Percentiles rank a stretch among this genome's conserved stretches.
Conservation (phyloP, 2,329 filamentous ascomycete species). For the Calonectria fujianensis region DNA sequence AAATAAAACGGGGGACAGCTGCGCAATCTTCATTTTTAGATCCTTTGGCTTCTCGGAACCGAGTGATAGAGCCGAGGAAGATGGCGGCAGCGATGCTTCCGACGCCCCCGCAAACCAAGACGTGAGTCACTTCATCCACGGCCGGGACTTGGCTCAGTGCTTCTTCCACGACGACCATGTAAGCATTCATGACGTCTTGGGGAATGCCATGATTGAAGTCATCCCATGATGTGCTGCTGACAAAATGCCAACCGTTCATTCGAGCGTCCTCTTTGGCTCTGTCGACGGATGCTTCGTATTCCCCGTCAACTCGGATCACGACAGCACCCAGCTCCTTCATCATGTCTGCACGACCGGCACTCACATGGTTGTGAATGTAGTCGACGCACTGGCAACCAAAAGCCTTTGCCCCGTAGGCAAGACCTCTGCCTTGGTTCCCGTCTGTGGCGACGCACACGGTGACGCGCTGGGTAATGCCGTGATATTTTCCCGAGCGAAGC, state of each 20-base stretch:
- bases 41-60: neutral
- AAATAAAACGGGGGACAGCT: slow-evolving; percentile 30
- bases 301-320: slow-evolving; percentile 42
- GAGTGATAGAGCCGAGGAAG: slow-evolving; percentile 34
- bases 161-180: slow-evolving; percentile 44
- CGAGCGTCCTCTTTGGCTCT: slow-evolving; percentile 43
- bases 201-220: slow-evolving; percentile 40
- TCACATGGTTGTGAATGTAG: slow-evolving; percentile 45
- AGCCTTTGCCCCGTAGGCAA: slow-evolving; percentile 41
- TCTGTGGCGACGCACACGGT: slow-evolving; percentile 46
- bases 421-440: slow-evolving; percentile 43
- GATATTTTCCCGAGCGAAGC: slow-evolving; percentile 39
- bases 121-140: slow-evolving; percentile 36
- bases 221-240: slow-evolving; percentile 44
- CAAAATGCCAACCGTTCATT: slow-evolving; percentile 45
- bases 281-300: slow-evolving; percentile 38
- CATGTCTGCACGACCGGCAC: slow-evolving; percentile 19
- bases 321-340: slow-evolving; percentile 42
- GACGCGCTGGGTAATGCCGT: slow-evolving; percentile 33
- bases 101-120: slow-evolving; percentile 43
- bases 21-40: neutral
- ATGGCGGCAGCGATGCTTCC: slow-evolving; percentile 43
- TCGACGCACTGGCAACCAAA: slow-evolving; percentile 44
- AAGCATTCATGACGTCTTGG: slow-evolving; percentile 46
- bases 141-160: slow-evolving; percentile 20